Evolutionary conservation across 441 rosid genomes (phyloP).

Genomic region (Aleurites moluccanus): DNA sequence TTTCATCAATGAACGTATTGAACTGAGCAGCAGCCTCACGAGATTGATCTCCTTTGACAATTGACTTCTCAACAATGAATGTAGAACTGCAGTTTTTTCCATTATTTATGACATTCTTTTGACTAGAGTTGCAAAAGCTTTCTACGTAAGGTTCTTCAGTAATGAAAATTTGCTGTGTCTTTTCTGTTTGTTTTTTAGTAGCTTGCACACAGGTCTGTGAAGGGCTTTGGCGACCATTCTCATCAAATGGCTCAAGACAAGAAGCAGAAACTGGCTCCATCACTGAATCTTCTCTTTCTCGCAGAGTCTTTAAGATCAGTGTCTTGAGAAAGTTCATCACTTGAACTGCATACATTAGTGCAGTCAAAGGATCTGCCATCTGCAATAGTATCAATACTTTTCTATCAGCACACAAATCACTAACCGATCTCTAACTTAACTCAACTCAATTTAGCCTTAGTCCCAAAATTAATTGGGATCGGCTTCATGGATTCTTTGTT

Average conservation of each 20-base stretch:
- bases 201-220: slow-evolving; percentile 41
- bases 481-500: too few relatives aligned
- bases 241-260: slow-evolving; percentile 47
- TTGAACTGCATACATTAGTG: slow-evolving; percentile 82
- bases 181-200: slow-evolving; percentile 36
- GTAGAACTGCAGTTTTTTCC: slow-evolving; percentile 21
- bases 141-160: slow-evolving; percentile 46
- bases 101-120: slow-evolving; percentile 23
- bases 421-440: background rate
- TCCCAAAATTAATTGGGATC: too few relatives aligned
- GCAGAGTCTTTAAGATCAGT: slow-evolving; percentile 55
- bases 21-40: slow-evolving; percentile 17
- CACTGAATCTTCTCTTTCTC: slow-evolving; percentile 61
- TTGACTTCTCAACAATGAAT: slow-evolving; percentile 17
- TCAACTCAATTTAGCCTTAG: too few relatives aligned
- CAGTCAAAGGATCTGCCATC: slow-evolving; percentile 92
- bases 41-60: slow-evolving; percentile 23
- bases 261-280: slow-evolving; percentile 42
- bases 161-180: slow-evolving; percentile 31
- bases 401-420: slow-evolving; percentile 4
- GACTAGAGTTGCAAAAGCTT: slow-evolving; percentile 25
- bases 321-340: slow-evolving; percentile 85
- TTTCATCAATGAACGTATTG: slow-evolving; percentile 24
- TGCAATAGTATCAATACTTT: slow-evolving; percentile 29
- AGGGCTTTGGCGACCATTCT: slow-evolving; percentile 57